A percentile compares a stretch with the other conserved stretches of the same genome.
phyloP scores from a whole-genome alignment of 768 basidiomycete species.

The Artomyces pyxidatus region DNA sequence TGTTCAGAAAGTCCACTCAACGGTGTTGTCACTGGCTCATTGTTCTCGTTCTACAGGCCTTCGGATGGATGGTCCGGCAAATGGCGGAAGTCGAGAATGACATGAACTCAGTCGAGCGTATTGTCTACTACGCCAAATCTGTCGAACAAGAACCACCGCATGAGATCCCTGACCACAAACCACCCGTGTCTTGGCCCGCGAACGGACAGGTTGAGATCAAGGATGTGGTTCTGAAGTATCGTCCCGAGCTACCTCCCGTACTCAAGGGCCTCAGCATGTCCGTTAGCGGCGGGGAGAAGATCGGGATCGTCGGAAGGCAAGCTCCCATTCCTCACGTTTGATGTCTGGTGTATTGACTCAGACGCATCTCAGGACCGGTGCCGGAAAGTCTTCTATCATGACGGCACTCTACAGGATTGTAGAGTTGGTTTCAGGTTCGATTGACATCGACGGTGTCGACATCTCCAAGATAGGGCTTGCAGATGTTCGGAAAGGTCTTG shows the following conservation, averaged over 20 bases:
- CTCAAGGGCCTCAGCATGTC: slow-evolving; percentile 74
- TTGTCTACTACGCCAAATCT: slow-evolving; percentile 71
- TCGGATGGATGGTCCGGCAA: slow-evolving; percentile 72
- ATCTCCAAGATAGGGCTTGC: slow-evolving; percentile 72
- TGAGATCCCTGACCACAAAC: slow-evolving; percentile 50
- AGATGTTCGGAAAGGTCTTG: slow-evolving; percentile 57
- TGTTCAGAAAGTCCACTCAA: slow-evolving; percentile 8
- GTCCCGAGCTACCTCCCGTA: slow-evolving; percentile 82
- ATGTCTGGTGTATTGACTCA: no score
- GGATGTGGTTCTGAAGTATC: slow-evolving; percentile 71
- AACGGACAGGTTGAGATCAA: slow-evolving; percentile 68
- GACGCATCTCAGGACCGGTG: slow-evolving; percentile 59
- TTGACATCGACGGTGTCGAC: slow-evolving; percentile 78
- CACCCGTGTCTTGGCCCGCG: slow-evolving; percentile 63
- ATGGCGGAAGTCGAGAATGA: slow-evolving; percentile 85
- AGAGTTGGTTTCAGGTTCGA: slow-evolving; percentile 67
- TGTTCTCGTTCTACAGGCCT: slow-evolving; percentile 38
- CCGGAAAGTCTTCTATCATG: slow-evolving; percentile 88
- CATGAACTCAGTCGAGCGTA: slow-evolving; percentile 86
- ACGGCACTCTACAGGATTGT: slow-evolving; percentile 81
- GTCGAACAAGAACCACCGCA: slow-evolving; percentile 80
- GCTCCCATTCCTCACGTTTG: slow-evolving; percentile 15
- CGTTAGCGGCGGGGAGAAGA: slow-evolving; percentile 74
- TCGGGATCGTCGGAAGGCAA: slow-evolving; percentile 77
- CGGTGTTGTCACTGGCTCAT: neutral